Percentiles rank a stretch among this genome's conserved stretches.
Evolutionary conservation across 1,284 basidiomycete species (phyloP).

Genomic region (Melampsora americana): DNA sequence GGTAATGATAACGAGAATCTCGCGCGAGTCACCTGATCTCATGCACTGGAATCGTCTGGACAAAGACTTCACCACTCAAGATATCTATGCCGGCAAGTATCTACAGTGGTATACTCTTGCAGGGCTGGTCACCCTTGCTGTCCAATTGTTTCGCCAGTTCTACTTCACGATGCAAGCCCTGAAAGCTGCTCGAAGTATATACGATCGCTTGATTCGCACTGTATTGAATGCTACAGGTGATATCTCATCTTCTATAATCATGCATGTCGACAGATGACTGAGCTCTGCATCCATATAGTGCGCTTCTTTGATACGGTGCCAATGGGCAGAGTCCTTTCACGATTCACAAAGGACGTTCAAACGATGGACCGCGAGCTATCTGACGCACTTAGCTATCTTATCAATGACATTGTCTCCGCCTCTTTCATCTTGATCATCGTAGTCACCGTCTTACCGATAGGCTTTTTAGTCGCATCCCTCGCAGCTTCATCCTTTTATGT

Average conservation of each 20-base stretch:
- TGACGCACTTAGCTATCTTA: slow-evolving; percentile 45
- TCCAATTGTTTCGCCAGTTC: slow-evolving; percentile 17
- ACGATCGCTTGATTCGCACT: slow-evolving; percentile 28
- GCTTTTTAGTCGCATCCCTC: slow-evolving; percentile 20
- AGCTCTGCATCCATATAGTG: neutral
- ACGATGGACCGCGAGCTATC: slow-evolving; percentile 54
- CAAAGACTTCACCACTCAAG: neutral
- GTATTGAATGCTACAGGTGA: slow-evolving; percentile 29
- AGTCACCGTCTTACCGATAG: slow-evolving; percentile 51
- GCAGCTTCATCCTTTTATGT: slow-evolving; percentile 50
- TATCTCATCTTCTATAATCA: neutral
- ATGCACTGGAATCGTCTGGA: slow-evolving; percentile 4
- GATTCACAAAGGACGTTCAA: slow-evolving; percentile 53
- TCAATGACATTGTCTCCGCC: slow-evolving; percentile 47
- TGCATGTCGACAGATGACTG: neutral
- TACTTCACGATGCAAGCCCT: slow-evolving; percentile 26
- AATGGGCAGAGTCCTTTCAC: slow-evolving; percentile 53
- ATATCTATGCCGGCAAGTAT: slow-evolving; percentile 1
- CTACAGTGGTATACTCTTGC: slow-evolving; percentile 22
- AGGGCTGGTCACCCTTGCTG: slow-evolving; percentile 17
- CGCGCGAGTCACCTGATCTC: neutral
- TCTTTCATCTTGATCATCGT: slow-evolving; percentile 50
- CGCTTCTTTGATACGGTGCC: slow-evolving; percentile 49
- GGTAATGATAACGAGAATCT: too few species aligned
- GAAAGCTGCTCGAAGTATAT: slow-evolving; percentile 29